A percentile compares a stretch with the other conserved stretches of the same genome.
phyloP scores from a whole-genome alignment of 2,329 filamentous ascomycete species.

The Stylonectria norvegica region DNA sequence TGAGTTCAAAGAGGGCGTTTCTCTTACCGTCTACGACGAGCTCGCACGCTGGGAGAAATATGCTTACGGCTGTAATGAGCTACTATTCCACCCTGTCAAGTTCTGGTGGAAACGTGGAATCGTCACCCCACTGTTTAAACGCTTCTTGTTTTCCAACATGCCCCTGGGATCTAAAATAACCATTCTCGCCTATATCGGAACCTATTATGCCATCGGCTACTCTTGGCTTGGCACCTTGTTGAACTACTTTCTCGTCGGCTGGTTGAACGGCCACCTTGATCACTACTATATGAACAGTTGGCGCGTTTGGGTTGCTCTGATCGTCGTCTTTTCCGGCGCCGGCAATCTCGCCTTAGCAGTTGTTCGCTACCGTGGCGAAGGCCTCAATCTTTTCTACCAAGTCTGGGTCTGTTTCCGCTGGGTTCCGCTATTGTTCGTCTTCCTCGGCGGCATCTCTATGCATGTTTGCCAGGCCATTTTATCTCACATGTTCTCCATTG shows the following conservation, averaged over 20 bases:
- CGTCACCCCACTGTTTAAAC: neutral
- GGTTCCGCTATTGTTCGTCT: neutral
- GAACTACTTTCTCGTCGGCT: neutral
- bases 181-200: neutral
- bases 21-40: slow-evolving; percentile 70
- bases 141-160: neutral
- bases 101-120: neutral
- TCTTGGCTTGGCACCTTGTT: neutral
- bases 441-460: neutral
- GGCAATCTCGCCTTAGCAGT: neutral
- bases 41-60: slow-evolving; percentile 72
- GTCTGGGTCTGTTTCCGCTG: neutral
- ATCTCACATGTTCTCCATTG: neutral
- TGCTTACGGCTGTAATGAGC: slow-evolving; percentile 67
- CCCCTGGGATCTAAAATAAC: neutral
- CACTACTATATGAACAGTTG: neutral
- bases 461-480: neutral
- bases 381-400: neutral
- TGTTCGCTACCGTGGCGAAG: neutral
- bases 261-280: neutral
- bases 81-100: slow-evolving; percentile 63
- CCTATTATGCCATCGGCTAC: neutral
- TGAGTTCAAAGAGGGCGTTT: slow-evolving; percentile 72
- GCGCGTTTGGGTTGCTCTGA: neutral
- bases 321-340: neutral